Evolutionary conservation across 345 rosid genomes (phyloP).

Genomic region (Salix arbutifolia): DNA sequence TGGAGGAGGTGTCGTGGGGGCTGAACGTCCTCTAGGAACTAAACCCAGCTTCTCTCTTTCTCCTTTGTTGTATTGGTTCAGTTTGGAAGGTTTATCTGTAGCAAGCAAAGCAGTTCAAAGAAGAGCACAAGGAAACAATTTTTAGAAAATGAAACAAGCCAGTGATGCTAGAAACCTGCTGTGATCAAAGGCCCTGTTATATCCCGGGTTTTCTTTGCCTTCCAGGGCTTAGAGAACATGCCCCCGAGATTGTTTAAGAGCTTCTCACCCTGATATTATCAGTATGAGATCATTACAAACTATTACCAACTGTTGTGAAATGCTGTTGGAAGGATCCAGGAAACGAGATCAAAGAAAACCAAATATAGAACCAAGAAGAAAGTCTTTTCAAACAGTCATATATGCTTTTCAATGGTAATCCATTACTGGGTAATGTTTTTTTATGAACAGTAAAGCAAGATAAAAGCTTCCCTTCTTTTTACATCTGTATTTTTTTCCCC

Average conservation of each 20-base stretch:
- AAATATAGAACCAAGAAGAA: neutral
- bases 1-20: constrained; percentile 22
- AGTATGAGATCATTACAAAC: neutral
- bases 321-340: neutral
- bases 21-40: constrained; percentile 16
- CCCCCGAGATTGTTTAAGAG: constrained; percentile 32
- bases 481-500: too few relatives aligned
- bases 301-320: neutral
- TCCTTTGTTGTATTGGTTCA: constrained; percentile 8
- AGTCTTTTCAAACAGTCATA: neutral
- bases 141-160: neutral
- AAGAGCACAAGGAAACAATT: neutral
- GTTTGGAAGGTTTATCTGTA: constrained; percentile 19
- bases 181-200: constrained; percentile 27
- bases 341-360: neutral
- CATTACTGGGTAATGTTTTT: neutral
- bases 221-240: constrained; percentile 34
- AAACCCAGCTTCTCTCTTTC: constrained; percentile 26
- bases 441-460: neutral
- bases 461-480: neutral
- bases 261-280: constrained; percentile 27
- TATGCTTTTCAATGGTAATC: neutral
- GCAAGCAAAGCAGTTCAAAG: neutral
- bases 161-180: constrained; percentile 12
- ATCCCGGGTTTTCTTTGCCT: constrained; percentile 23